Conservation (phyloP, 2,329 filamentous ascomycete genomes). For the Mollisia scopiformis region DNA sequence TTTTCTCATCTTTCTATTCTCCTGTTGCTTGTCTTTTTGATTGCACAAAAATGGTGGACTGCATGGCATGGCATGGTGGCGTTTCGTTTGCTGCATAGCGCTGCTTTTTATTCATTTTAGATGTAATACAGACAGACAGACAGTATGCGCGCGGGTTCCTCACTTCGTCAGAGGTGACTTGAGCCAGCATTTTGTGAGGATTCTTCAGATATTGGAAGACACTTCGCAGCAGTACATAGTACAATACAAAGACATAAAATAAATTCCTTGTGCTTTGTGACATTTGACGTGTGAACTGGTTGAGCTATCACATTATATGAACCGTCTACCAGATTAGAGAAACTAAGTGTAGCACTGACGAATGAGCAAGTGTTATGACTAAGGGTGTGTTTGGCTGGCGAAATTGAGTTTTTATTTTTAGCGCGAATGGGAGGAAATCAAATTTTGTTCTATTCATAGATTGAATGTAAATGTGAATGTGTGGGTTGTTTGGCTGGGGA, state of each 20-base stretch:
- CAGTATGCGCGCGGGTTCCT: not conserved
- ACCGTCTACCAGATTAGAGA: no score
- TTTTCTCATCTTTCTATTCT: not conserved
- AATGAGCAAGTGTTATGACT: no score
- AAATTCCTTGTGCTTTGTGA: not conserved
- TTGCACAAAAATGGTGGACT: not conserved
- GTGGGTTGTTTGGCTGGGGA: no score
- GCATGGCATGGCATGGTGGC: constrained; percentile 22
- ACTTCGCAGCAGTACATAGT: not conserved
- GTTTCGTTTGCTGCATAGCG: constrained; percentile 23
- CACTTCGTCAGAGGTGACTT: not conserved
- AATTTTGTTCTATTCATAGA: no score
- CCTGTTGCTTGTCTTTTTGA: not conserved
- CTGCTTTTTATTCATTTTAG: constrained; percentile 14
- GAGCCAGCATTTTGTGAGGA: not conserved
- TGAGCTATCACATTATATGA: no score
- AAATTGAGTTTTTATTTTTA: no score
- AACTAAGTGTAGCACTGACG: no score
- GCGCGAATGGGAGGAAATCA: no score
- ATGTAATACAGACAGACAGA: constrained; percentile 15
- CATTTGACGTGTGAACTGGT: no score
- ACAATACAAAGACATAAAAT: not conserved
- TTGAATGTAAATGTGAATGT: no score
- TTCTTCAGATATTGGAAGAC: not conserved
- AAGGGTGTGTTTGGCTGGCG: no score